These are phyloP conservation scores for Acacia concinna DNA, from an alignment of 331 rosid genomes.

Conservation along the genomic window DNA sequence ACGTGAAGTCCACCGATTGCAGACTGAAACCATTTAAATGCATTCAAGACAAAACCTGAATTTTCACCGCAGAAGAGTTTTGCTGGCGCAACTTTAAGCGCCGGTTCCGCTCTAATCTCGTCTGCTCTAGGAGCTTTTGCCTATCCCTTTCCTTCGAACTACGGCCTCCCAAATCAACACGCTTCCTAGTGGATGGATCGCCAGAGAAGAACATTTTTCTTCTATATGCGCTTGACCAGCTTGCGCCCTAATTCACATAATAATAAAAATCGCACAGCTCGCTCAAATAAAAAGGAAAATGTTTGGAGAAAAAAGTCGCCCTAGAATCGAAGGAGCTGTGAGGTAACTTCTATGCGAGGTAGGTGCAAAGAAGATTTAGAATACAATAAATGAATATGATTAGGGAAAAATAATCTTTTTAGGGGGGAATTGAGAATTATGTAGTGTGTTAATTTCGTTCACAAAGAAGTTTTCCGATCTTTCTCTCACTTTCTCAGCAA, in stretches of 20 bases:
- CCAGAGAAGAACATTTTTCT: constrained; percentile 86
- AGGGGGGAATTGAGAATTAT: not conserved
- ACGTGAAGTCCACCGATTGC: not conserved
- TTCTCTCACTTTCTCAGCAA: constrained; percentile 20
- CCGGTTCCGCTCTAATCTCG: constrained; percentile 80
- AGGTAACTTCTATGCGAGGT: not conserved
- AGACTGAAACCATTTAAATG: not conserved
- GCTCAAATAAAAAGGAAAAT: constrained; percentile 16
- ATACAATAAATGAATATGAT: not conserved
- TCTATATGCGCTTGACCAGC: constrained; percentile 25
- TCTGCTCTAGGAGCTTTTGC: constrained; percentile 87
- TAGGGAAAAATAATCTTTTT: not conserved
- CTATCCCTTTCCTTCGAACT: constrained; percentile 91
- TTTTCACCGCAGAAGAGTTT: constrained; percentile 71
- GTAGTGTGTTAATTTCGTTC: not conserved
- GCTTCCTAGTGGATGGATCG: constrained; percentile 94
- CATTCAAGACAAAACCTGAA: constrained; percentile 60
- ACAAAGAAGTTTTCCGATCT: not conserved
- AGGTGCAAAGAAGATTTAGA: constrained; percentile 18
- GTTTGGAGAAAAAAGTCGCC: constrained; percentile 19
- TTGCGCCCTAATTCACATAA: constrained; percentile 34
- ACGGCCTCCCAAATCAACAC: constrained; percentile 96
- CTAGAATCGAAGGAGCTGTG: constrained; percentile 32
- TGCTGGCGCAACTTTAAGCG: constrained; percentile 70
- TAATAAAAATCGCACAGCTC: not conserved